Conservation (phyloP, 208 protist genomes). For the Acanthamoeba lenticulata region DNA sequence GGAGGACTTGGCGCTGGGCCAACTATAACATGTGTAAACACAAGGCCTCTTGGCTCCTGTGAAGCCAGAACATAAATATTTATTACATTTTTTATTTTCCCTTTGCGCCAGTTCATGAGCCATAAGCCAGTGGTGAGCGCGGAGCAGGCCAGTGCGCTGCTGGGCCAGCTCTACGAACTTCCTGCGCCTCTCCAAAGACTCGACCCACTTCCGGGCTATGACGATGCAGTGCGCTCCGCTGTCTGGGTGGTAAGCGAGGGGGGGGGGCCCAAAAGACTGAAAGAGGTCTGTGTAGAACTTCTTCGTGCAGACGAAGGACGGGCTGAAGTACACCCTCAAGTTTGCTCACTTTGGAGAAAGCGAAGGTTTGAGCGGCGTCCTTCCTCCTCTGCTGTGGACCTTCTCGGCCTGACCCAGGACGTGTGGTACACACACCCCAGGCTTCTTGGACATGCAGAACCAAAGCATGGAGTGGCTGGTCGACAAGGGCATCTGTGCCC, state of each 20-base stretch:
- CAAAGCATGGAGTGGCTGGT: conserved; percentile 31
- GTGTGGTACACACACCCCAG: background rate
- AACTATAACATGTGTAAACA: too few species aligned
- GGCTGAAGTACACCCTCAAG: conserved; percentile 25
- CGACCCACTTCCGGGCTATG: background rate
- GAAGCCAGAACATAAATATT: too few species aligned
- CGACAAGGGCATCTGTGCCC: background rate
- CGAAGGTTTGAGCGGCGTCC: background rate
- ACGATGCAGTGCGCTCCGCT: background rate
- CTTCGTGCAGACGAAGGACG: background rate
- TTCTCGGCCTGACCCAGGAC: background rate
- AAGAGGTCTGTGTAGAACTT: background rate
- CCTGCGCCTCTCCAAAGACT: background rate
- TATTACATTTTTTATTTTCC: too few species aligned
- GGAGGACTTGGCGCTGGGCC: too few species aligned
- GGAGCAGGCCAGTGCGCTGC: background rate
- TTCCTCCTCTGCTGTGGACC: background rate
- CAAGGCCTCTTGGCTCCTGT: too few species aligned
- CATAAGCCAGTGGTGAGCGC: background rate
- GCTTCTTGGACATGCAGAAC: conserved; percentile 14
- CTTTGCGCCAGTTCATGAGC: too few species aligned
- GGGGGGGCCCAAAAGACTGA: background rate
- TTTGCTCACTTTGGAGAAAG: conserved; percentile 17
- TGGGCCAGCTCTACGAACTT: background rate
- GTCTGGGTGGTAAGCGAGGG: background rate